Percentiles rank a stretch among this genome's conserved stretches.
These are phyloP conservation scores for Mycena leptocephala DNA, from an alignment of 768 basidiomycete species.

Conservation along the genomic window DNA sequence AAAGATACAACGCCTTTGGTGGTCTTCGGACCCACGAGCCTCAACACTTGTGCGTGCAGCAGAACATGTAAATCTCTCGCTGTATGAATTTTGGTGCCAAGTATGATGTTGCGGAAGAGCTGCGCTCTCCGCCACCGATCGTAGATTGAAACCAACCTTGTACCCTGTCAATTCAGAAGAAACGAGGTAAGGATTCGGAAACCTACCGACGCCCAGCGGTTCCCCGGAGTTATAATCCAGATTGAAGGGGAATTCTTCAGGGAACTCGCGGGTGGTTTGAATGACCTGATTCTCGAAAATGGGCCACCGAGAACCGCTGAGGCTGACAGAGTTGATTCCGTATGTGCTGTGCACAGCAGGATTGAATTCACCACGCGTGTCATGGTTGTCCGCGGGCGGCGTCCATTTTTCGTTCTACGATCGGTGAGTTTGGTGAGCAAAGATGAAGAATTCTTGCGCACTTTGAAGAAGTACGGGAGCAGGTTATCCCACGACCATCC, in stretches of 20 bases:
- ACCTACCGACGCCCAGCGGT: constrained; percentile 45
- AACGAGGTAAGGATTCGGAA: neutral
- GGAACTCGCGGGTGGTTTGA: constrained; percentile 44
- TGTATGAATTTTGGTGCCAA: constrained; percentile 40
- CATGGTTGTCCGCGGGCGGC: constrained; percentile 55
- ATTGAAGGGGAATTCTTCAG: constrained; percentile 45
- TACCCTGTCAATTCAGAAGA: neutral
- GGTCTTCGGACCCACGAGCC: constrained; percentile 19
- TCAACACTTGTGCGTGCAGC: constrained; percentile 41
- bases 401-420: constrained; percentile 54
- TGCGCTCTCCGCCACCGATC: constrained; percentile 44
- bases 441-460: constrained; percentile 5
- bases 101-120: constrained; percentile 50
- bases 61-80: constrained; percentile 47
- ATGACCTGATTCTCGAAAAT: constrained; percentile 50
- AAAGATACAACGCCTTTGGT: constrained; percentile 15
- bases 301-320: constrained; percentile 42
- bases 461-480: constrained; percentile 48
- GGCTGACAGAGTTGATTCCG: constrained; percentile 50
- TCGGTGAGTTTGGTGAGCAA: neutral
- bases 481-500: constrained; percentile 56
- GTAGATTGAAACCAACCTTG: constrained; percentile 46
- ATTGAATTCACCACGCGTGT: constrained; percentile 55
- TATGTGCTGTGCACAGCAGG: constrained; percentile 53
- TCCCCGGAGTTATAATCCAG: constrained; percentile 48